Base-by-base conservation (phyloP, 331 rosid genomes). In the Quercus tomentella region DNA sequence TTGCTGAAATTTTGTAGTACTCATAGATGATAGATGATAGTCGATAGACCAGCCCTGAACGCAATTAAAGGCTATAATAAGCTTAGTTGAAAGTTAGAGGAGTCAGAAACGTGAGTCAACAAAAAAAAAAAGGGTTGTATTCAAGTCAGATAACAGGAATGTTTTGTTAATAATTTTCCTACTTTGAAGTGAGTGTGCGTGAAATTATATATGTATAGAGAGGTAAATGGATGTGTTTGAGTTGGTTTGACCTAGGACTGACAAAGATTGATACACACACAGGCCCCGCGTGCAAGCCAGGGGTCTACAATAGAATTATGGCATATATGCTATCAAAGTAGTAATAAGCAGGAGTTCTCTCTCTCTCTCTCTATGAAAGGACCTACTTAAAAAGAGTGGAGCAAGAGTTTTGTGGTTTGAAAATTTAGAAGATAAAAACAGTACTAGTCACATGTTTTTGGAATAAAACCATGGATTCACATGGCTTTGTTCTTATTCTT, bases 381-480 rank as follows among this genome's bases (percentile, higher is more conserved):
- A 61, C 88, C 83, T 80, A 76, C 62, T 18, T 1, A 16, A 7
- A 55, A 67, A 23, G 76, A 84, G 74, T 41, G 12, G 66, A 62
- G 73, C 73, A 54, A 86, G 33, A 81, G 77, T 30, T 86, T n/a
- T 77, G 90, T 86, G 91, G 88, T 66, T 75, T 68, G 70, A 77
- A 83, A 84, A 81, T 57, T 60, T 35, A 49, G 74, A 82, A 72
- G 84, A 33, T 72, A 78, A 75, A 49, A 8, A 41, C 45, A 41
- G 45, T 41, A 41, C 45, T 16, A 79, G 77, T 89, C 96, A 91
- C 92, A 91, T 88, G 91, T 81, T 72, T 74, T 90, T 85, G 85
- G 91, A 87, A 91, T 85, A 82, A 81, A 86, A 83, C 85, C 77
- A 78, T 80, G 86, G 86, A 81, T 79, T 89, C 96, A 86, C 93